Evolutionary conservation across 306 rosid species (phyloP), one percentile per base, ranked within the genome.

Genomic region (Pyrus pyrifolia): DNA sequence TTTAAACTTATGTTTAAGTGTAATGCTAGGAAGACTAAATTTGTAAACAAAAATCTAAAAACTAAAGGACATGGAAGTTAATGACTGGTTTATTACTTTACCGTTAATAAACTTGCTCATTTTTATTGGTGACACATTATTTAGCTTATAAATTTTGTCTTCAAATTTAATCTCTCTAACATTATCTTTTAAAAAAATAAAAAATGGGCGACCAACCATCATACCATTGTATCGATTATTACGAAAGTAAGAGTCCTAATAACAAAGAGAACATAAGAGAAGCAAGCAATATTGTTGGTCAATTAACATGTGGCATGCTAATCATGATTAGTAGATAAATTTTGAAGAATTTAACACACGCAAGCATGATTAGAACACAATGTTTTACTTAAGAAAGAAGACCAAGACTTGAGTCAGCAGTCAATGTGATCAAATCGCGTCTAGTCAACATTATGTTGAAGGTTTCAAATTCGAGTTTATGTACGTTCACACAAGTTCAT

Each of bases 201-300:
- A 60, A 59, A 25, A 49, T 14, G 53, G 33, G 17, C 7, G 38
- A 33, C 38, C 38, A 33, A 6, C 4, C 45, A 22, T 72, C 11
- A 88, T 88, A 91, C 92, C 88, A 78, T 86, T 83, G 53, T 81
- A 81, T 67, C 80, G 85, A 65, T 66, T 86, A 22, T 81, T 86
- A 12, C 62, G 8, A 76, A 74, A 83, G 68, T 65, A 49, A 73
- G 46, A 13, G 66, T 13, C 21, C 66, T 15, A 13, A 4, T 13
- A 57, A 57, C 2, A n/a, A n/a, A n/a, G 5, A 22, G 5, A 57
- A n/a, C 11, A 25, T 2, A 25, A 25, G 5, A 2, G 1, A 57
- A 57, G 33, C 21, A 17, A 49, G 33, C 21, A 17, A 49, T 49
- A 46, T 46, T 46, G 21, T 6, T 49, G 55, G 55, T 49, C 55